phyloP scores from a whole-genome alignment of 2,329 filamentous ascomycete genomes.

The Blastomyces silverae region DNA sequence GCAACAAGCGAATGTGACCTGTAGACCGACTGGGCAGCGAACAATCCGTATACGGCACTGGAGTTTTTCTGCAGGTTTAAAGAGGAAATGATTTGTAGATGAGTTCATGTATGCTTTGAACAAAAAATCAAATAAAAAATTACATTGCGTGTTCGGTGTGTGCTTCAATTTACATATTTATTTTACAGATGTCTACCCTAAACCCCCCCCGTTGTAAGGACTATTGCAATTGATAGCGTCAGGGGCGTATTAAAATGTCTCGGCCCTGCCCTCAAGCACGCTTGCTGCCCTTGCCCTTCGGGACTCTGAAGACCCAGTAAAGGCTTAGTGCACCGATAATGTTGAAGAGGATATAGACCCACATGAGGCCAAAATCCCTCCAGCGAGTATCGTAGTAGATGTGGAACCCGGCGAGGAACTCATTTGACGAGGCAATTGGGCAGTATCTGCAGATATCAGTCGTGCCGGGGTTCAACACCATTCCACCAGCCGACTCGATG shows the following conservation, averaged over 20 bases:
- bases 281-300: slow-evolving; percentile 26
- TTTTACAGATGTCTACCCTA: neutral
- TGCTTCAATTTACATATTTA: neutral
- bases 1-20: neutral
- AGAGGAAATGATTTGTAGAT: neutral
- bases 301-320: slow-evolving; percentile 58
- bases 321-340: slow-evolving; percentile 51
- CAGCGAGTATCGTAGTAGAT: slow-evolving; percentile 47
- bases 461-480: slow-evolving; percentile 40
- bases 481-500: slow-evolving; percentile 34
- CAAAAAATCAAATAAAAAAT: neutral
- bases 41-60: neutral
- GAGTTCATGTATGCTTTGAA: neutral
- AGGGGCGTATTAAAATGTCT: neutral
- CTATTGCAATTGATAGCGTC: neutral
- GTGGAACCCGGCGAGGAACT: slow-evolving; percentile 40
- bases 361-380: slow-evolving; percentile 65
- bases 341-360: slow-evolving; percentile 60
- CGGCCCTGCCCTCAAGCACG: neutral
- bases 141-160: neutral
- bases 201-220: neutral
- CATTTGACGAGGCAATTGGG: slow-evolving; percentile 41
- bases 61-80: neutral
- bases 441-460: slow-evolving; percentile 49
- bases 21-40: neutral